Evolutionary conservation across 2,329 filamentous ascomycete species (phyloP).

Genomic region (Fusarium sp.): DNA sequence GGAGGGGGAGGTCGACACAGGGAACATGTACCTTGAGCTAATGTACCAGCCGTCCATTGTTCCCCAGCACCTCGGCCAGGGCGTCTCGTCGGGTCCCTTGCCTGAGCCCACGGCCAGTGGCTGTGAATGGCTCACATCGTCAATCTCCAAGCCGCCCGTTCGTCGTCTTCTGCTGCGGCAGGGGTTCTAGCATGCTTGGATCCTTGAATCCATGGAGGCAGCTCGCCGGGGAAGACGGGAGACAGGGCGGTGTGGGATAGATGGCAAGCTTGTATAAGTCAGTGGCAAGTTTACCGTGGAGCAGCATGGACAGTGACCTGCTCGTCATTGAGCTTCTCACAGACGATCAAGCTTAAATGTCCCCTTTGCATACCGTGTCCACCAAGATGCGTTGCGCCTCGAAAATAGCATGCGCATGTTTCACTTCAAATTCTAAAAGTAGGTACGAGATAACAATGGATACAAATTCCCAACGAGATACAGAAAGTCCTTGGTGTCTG

Average conservation of each 20-base stretch:
- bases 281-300: neutral
- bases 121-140: slow-evolving; percentile 9
- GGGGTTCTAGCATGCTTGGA: slow-evolving; percentile 21
- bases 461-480: slow-evolving; percentile 9
- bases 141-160: slow-evolving; percentile 9
- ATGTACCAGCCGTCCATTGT: slow-evolving; percentile 6
- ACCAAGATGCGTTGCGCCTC: slow-evolving; percentile 5
- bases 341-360: neutral
- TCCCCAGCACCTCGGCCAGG: slow-evolving; percentile 1
- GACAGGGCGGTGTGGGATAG: slow-evolving; percentile 14
- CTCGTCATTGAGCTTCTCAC: neutral
- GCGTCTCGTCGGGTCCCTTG: slow-evolving; percentile 6
- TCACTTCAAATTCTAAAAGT: slow-evolving; percentile 13
- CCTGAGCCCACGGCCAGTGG: slow-evolving; percentile 2
- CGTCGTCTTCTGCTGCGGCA: slow-evolving; percentile 16
- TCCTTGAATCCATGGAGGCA: slow-evolving; percentile 6
- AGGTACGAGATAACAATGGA: slow-evolving; percentile 9
- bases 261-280: neutral
- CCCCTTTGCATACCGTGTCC: slow-evolving; percentile 5
- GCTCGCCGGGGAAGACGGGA: slow-evolving; percentile 17
- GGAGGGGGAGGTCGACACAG: neutral
- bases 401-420: neutral
- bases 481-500: neutral
- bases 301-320: neutral
- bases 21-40: neutral